These are phyloP conservation scores for Phytophthora aleatoria DNA, from an alignment of 352 stramenopile species.

Conservation along the genomic window DNA sequence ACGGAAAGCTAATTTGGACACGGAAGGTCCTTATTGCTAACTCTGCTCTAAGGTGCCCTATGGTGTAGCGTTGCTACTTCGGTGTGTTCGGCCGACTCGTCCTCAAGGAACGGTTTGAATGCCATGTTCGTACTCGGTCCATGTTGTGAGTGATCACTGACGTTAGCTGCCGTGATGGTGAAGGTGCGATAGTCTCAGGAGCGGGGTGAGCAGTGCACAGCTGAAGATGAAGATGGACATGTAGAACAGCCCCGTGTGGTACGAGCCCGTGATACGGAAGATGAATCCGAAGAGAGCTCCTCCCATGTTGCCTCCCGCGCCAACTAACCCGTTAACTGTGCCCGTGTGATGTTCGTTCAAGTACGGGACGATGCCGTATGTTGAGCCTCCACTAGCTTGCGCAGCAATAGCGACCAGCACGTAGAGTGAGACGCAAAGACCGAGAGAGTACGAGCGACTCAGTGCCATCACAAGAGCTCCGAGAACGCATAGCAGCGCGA, in stretches of 20 bases:
- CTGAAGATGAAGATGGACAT: constrained; percentile 62
- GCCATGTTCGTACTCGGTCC: neutral
- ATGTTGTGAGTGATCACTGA: constrained; percentile 8
- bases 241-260: constrained; percentile 43
- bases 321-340: constrained; percentile 64
- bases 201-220: constrained; percentile 46
- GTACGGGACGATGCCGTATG: constrained; percentile 73
- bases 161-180: constrained; percentile 9
- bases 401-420: constrained; percentile 92
- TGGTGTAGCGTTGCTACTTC: constrained; percentile 12
- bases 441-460: constrained; percentile 70
- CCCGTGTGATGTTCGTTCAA: constrained; percentile 63
- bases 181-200: constrained; percentile 19
- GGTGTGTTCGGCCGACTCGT: neutral
- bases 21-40: too few relatives aligned
- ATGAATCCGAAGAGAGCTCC: constrained; percentile 69
- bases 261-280: constrained; percentile 50
- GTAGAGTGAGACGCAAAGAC: constrained; percentile 78
- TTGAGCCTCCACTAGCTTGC: constrained; percentile 75
- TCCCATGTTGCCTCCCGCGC: constrained; percentile 67
- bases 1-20: neutral
- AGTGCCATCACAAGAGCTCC: constrained; percentile 88
- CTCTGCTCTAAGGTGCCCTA: neutral
- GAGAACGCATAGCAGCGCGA: constrained; percentile 72
- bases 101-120: constrained; percentile 14